phyloP scores from a whole-genome alignment of 495 filamentous ascomycete genomes.

The Alectoria sarmentosa region DNA sequence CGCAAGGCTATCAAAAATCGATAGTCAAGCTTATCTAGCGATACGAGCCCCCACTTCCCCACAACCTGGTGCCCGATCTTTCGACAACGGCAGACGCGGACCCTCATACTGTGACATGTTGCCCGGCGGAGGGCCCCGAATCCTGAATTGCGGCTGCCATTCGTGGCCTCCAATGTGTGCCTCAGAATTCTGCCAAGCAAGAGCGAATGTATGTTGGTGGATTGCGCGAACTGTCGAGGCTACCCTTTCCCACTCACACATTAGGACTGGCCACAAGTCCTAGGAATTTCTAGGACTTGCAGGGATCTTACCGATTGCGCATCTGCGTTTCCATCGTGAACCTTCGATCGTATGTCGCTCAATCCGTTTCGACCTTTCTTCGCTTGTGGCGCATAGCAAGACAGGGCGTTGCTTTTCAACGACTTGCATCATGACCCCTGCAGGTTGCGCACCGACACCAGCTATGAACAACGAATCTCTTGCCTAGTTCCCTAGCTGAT shows the following conservation, averaged over 20 bases:
- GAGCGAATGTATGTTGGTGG: neutral
- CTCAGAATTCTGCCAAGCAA: neutral
- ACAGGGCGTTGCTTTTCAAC: neutral
- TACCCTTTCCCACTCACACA: neutral
- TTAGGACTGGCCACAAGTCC: neutral
- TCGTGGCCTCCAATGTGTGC: neutral
- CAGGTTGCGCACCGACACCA: neutral
- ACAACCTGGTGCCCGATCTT: neutral
- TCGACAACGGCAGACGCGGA: neutral
- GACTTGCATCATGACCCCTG: neutral
- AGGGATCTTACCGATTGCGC: neutral
- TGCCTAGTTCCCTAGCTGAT: neutral
- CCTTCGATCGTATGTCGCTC: neutral
- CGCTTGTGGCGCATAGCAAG: neutral
- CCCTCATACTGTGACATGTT: neutral
- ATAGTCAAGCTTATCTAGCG: neutral
- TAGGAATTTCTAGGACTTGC: neutral
- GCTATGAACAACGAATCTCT: neutral
- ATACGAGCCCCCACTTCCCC: neutral
- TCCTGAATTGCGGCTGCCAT: neutral
- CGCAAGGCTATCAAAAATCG: neutral
- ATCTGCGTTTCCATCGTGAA: neutral
- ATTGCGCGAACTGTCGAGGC: neutral
- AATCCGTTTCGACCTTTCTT: neutral
- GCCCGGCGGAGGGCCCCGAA: neutral